Percentiles rank a stretch among this genome's conserved stretches.
Evolutionary conservation across 2,329 filamentous ascomycete genomes (phyloP).

Genomic region (Fulvia fulva): DNA sequence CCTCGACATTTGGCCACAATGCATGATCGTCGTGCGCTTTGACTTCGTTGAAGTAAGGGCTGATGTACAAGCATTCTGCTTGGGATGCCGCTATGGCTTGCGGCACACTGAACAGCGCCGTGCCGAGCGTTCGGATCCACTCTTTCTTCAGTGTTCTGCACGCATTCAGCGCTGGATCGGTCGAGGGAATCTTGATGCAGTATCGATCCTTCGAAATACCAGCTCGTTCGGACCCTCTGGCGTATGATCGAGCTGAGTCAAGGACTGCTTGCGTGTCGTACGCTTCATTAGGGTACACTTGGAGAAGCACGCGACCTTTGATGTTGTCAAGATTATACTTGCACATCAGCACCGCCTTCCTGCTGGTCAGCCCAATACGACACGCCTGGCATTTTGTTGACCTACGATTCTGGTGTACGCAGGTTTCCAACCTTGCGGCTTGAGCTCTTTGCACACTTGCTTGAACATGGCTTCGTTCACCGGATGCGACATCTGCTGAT

Average conservation of each 20-base stretch:
- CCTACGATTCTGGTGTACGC: constrained; percentile 21
- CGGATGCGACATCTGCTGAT: constrained; percentile 20
- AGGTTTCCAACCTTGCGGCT: constrained; percentile 19
- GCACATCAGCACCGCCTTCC: constrained; percentile 20
- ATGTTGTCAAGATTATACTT: constrained; percentile 22
- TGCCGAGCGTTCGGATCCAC: constrained; percentile 58
- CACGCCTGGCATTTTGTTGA: background rate
- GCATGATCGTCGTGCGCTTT: constrained; percentile 47
- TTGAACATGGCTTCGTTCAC: constrained; percentile 20
- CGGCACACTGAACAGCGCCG: constrained; percentile 59
- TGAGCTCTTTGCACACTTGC: constrained; percentile 21
- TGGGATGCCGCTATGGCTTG: constrained; percentile 58
- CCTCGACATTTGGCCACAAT: constrained; percentile 15
- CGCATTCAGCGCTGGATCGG: constrained; percentile 61
- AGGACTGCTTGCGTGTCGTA: constrained; percentile 17
- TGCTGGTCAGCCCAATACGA: background rate
- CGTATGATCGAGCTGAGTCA: constrained; percentile 19
- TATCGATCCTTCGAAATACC: constrained; percentile 38
- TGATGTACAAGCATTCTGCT: constrained; percentile 58
- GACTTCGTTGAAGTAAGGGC: constrained; percentile 62
- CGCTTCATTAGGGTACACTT: constrained; percentile 20
- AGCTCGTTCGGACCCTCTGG: constrained; percentile 29
- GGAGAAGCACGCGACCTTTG: constrained; percentile 20
- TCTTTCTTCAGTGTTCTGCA: constrained; percentile 51
- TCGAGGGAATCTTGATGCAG: constrained; percentile 61